Percentiles rank a stretch among this genome's conserved stretches.
These are phyloP conservation scores for Cryphonectria japonica DNA, from an alignment of 2,329 filamentous ascomycete species.

Conservation along the genomic window DNA sequence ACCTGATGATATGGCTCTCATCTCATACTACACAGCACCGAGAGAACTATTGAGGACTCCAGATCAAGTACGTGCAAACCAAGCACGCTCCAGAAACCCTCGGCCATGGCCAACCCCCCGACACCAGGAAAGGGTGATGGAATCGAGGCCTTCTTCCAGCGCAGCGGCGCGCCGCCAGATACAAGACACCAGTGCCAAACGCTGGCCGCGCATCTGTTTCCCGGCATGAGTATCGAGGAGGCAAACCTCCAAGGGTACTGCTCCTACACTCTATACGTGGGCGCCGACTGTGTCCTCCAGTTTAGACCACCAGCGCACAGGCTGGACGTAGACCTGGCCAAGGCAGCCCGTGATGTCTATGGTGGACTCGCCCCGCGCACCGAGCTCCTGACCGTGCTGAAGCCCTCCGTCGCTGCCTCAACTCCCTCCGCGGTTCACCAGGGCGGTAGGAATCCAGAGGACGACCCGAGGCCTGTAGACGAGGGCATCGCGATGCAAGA, in stretches of 20 bases:
- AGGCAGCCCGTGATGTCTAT: slow-evolving; percentile 45
- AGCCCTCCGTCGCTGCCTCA: neutral
- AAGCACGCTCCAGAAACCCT: neutral
- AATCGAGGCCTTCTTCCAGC: slow-evolving; percentile 25
- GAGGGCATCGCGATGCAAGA: slow-evolving; percentile 29
- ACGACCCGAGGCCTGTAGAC: slow-evolving; percentile 18
- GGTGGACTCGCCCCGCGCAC: slow-evolving; percentile 48
- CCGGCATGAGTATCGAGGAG: slow-evolving; percentile 37
- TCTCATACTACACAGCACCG: neutral
- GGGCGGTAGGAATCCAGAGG: no score
- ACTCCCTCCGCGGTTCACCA: neutral
- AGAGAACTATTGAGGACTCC: neutral
- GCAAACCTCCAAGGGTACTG: slow-evolving; percentile 53
- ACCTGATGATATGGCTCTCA: neutral
- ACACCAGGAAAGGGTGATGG: neutral
- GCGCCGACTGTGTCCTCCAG: slow-evolving; percentile 47
- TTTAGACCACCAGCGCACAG: slow-evolving; percentile 50
- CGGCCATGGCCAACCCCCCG: neutral
- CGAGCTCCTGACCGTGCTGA: slow-evolving; percentile 42
- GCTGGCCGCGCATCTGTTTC: slow-evolving; percentile 41
- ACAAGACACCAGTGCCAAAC: slow-evolving; percentile 21
- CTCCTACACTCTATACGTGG: slow-evolving; percentile 52
- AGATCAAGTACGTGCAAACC: neutral
- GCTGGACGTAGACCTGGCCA: slow-evolving; percentile 45
- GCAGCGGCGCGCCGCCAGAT: slow-evolving; percentile 15